These are phyloP conservation scores for Aspergillus terreus DNA, from an alignment of 2,329 filamentous ascomycete genomes.

Conservation along the genomic window DNA sequence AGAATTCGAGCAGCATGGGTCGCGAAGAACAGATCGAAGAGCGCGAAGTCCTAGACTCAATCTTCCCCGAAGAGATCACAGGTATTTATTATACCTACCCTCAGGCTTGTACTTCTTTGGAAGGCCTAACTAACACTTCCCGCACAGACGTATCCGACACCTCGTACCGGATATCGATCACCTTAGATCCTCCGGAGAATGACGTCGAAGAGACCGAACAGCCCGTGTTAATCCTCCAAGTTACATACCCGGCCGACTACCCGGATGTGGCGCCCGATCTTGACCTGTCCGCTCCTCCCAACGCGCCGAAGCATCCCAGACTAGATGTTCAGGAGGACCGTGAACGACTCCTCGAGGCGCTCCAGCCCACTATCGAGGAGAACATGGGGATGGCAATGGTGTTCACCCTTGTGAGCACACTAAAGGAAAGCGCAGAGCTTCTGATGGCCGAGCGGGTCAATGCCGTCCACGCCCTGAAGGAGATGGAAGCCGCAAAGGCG, in stretches of 20 bases:
- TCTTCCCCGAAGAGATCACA: conserved; percentile 96
- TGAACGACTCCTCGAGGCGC: conserved; percentile 63
- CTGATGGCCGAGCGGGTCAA: conserved; percentile 72
- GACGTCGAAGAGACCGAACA: conserved; percentile 59
- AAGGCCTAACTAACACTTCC: not conserved
- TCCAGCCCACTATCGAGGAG: conserved; percentile 77
- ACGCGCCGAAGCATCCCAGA: conserved; percentile 64
- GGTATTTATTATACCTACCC: conserved; percentile 48
- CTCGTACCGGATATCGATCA: conserved; percentile 80
- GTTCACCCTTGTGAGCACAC: conserved; percentile 79
- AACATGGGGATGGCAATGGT: conserved; percentile 98
- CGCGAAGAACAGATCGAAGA: conserved; percentile 91
- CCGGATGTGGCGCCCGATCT: conserved; percentile 82
- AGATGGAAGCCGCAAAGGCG: conserved; percentile 53
- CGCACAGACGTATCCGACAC: conserved; percentile 77
- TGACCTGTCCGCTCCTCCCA: conserved; percentile 71
- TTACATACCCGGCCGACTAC: conserved; percentile 86
- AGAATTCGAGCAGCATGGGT: conserved; percentile 39
- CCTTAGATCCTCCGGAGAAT: conserved; percentile 71
- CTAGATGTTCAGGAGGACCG: conserved; percentile 82
- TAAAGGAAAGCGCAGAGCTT: conserved; percentile 89
- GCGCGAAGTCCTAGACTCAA: conserved; percentile 94
- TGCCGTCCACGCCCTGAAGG: conserved; percentile 53
- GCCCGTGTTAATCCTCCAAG: conserved; percentile 73
- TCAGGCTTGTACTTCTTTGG: too few species aligned